Evolutionary conservation across 106 monocot genomes (phyloP).

Genomic region (Allium fistulosum): DNA sequence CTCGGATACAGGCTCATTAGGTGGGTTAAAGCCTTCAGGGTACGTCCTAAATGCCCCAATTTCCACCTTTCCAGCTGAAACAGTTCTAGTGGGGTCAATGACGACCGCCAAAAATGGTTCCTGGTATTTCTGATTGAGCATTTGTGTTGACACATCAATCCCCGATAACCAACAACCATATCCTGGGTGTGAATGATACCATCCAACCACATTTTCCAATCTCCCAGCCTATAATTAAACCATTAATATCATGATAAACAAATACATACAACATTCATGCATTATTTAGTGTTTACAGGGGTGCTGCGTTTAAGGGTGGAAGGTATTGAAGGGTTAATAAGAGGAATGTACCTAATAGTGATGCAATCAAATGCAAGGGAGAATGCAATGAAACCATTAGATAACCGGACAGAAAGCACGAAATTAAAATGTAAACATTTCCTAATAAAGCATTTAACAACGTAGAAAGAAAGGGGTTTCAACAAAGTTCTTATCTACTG

Average conservation of each 20-base stretch:
- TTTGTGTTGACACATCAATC: slow-evolving; percentile 94
- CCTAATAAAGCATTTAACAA: too few species aligned
- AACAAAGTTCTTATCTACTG: too few species aligned
- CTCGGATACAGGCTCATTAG: slow-evolving; percentile 94
- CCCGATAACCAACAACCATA: slow-evolving; percentile 98
- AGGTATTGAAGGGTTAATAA: too few species aligned
- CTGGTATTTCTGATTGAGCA: slow-evolving; percentile 92
- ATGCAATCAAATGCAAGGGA: too few species aligned
- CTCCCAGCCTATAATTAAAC: slow-evolving; percentile 57
- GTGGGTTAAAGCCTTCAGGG: slow-evolving; percentile 82
- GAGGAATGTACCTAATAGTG: too few species aligned
- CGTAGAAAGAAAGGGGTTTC: too few species aligned
- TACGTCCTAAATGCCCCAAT: slow-evolving; percentile 98
- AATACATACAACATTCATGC: too few species aligned
- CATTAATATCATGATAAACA: background rate
- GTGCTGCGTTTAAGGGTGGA: too few species aligned
- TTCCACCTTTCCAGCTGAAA: slow-evolving; percentile 94
- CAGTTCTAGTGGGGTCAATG: slow-evolving; percentile 91
- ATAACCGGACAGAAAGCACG: too few species aligned
- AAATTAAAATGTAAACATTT: too few species aligned
- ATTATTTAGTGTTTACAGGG: too few species aligned
- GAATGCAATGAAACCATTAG: too few species aligned
- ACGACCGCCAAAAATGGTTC: slow-evolving; percentile 95
- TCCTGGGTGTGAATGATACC: slow-evolving; percentile 99
- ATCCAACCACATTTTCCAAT: slow-evolving; percentile 88